Evolutionary conservation across 768 basidiomycete genomes (phyloP), one percentile per base, ranked within the genome.

Genomic region (Amanita muscaria): DNA sequence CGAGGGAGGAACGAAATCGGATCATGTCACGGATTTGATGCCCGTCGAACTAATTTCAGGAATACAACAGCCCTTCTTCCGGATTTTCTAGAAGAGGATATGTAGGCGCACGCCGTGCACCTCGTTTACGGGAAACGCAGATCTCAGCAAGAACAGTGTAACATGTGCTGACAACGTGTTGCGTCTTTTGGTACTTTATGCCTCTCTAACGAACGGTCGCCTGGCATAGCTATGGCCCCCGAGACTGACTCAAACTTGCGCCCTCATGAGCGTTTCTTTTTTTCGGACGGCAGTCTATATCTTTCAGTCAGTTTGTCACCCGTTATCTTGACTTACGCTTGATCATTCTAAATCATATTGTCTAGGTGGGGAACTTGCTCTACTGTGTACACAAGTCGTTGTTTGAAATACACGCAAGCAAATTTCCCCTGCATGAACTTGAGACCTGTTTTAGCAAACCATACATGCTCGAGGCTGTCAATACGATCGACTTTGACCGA

Each of bases 191-290:
- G n/a, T n/a, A n/a, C n/a, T n/a, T n/a, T n/a, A n/a, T n/a, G n/a
- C n/a, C n/a, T n/a, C 12, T 29, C 27, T 12, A 29, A 12, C 27
- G 12, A 6, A 6, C 7, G 12, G 27, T 12, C 27, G 7, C 7
- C 27, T 29, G n/a, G n/a, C 12, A 6, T n/a, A n/a, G n/a, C n/a
- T n/a, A n/a, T 29, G 27, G 27, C 6, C 27, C 27, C 27, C 27
- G n/a, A n/a, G n/a, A 6, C 27, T 29, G 12, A 6, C 6, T 29
- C 27, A 6, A 12, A 6, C 6, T 12, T 12, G 27, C 39, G 24
- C 24, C 41, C 9, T 15, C 44, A 46, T 23, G 44, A 39, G 5
- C 27, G 36, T 3, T 46, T 39, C 22, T 46, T 38, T 21, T 46
- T 39, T n/a, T 8, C 36, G 9, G 44, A 46, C 11, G 44, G 44